A percentile compares a stretch with the other conserved stretches of the same genome.
Evolutionary conservation across 192 early-diverging fungal genomes (phyloP).

Genomic region (Cladochytrium replicatum): DNA sequence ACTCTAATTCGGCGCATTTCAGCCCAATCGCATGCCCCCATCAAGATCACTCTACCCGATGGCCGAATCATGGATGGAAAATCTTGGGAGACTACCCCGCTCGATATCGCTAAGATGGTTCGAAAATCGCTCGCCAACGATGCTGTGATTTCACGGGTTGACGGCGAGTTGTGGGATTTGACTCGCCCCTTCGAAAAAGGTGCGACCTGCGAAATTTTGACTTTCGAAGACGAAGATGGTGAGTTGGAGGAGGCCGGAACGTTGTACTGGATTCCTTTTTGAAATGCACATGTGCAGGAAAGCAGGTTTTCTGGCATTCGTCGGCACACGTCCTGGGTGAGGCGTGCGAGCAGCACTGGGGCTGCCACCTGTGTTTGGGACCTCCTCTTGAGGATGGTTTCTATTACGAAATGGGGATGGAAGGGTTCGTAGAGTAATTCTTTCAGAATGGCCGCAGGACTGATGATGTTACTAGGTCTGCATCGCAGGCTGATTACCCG

Average conservation of each 20-base stretch:
- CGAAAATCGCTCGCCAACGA: conserved; percentile 85
- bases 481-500: conserved; percentile 75
- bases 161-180: conserved; percentile 84
- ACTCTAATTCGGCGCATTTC: not conserved
- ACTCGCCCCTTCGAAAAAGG: conserved; percentile 73
- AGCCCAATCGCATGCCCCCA: conserved; percentile 32
- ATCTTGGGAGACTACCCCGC: conserved; percentile 90
- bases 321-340: conserved; percentile 95
- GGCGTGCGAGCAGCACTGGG: conserved; percentile 94
- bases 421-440: conserved; percentile 29
- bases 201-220: conserved; percentile 76
- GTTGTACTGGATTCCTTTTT: not conserved
- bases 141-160: conserved; percentile 64
- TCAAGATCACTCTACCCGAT: conserved; percentile 79
- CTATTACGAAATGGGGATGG: conserved; percentile 94
- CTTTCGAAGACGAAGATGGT: conserved; percentile 90
- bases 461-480: conserved; percentile 40
- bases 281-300: conserved; percentile 30
- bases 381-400: conserved; percentile 91
- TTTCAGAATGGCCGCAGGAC: conserved; percentile 4
- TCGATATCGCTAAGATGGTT: conserved; percentile 80
- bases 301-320: conserved; percentile 97
- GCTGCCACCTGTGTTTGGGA: conserved; percentile 94
- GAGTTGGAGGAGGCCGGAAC: not conserved
- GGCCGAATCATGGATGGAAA: conserved; percentile 67